Percentiles rank a stretch among this genome's conserved stretches.
Evolutionary conservation across 1,284 basidiomycete genomes (phyloP).

Genomic region (Heterobasidion parviporum): DNA sequence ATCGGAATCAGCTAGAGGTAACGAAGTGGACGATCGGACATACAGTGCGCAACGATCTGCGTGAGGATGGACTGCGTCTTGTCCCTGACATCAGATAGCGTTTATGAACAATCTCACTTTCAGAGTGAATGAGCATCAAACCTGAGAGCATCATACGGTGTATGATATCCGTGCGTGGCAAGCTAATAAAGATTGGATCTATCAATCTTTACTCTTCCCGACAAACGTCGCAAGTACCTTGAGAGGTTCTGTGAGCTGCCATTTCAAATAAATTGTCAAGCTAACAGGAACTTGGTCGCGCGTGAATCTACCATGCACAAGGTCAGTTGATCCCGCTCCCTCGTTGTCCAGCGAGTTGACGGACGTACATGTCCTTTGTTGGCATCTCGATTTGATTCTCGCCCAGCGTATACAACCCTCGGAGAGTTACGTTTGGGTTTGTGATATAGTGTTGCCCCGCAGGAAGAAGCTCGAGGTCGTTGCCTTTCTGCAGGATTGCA

Average conservation of each 20-base stretch:
- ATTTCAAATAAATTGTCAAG: slow-evolving; percentile 75
- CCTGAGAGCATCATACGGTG: slow-evolving; percentile 63
- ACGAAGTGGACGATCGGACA: slow-evolving; percentile 19
- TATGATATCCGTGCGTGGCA: slow-evolving; percentile 72
- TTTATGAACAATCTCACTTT: neutral
- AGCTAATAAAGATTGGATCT: slow-evolving; percentile 22
- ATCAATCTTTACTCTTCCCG: too few species aligned
- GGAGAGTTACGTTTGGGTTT: slow-evolving; percentile 69
- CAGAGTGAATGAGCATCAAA: too few species aligned
- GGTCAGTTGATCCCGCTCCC: neutral
- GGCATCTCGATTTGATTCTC: slow-evolving; percentile 80
- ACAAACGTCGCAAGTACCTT: slow-evolving; percentile 29
- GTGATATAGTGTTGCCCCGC: slow-evolving; percentile 79
- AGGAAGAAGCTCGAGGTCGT: slow-evolving; percentile 65
- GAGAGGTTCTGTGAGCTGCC: slow-evolving; percentile 69
- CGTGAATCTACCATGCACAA: slow-evolving; percentile 45
- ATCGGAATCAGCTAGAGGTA: neutral
- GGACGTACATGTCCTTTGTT: slow-evolving; percentile 64
- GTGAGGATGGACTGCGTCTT: slow-evolving; percentile 80
- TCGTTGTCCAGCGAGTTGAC: neutral
- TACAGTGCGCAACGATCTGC: slow-evolving; percentile 70
- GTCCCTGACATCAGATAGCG: slow-evolving; percentile 29
- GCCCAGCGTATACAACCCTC: slow-evolving; percentile 69
- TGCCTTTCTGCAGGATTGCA: slow-evolving; percentile 72
- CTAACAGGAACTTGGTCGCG: slow-evolving; percentile 78